These are phyloP conservation scores for Backusella australiensis DNA, from an alignment of 192 early-diverging fungal genomes.

Conservation along the genomic window DNA sequence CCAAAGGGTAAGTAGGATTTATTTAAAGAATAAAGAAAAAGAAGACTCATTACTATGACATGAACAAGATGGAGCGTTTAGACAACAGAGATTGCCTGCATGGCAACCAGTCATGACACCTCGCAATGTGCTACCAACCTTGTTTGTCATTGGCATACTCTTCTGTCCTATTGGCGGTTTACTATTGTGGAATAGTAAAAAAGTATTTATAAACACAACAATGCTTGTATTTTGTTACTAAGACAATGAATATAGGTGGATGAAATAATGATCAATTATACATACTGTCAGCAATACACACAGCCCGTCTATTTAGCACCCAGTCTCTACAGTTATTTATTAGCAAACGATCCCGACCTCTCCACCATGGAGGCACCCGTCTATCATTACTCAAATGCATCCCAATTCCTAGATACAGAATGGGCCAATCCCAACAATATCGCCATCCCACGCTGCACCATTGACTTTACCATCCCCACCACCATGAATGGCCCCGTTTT, in stretches of 20 bases:
- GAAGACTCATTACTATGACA: background rate
- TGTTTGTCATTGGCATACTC: constrained; percentile 91
- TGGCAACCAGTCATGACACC: constrained; percentile 99
- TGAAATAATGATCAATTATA: constrained; percentile 49
- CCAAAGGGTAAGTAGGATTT: background rate
- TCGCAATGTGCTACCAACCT: constrained; percentile 89
- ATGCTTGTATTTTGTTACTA: background rate
- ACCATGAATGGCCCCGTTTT: constrained; percentile 75
- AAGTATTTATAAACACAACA: constrained; percentile 10
- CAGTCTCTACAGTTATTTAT: constrained; percentile 30
- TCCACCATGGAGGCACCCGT: constrained; percentile 16
- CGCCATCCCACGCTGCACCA: constrained; percentile 52
- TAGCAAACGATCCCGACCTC: background rate
- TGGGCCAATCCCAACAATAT: constrained; percentile 18
- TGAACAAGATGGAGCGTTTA: constrained; percentile 83
- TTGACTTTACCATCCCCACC: constrained; percentile 67
- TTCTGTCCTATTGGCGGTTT: constrained; percentile 93
- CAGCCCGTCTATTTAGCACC: constrained; percentile 9
- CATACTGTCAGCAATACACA: constrained; percentile 29
- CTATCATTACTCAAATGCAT: constrained; percentile 18
- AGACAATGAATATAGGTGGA: constrained; percentile 31
- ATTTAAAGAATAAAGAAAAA: background rate
- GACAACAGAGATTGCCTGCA: constrained; percentile 95
- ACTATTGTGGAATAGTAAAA: constrained; percentile 70
- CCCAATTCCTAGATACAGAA: constrained; percentile 14